Evolutionary conservation across 495 filamentous ascomycete genomes (phyloP).

Genomic region (Bombardia bombarda): DNA sequence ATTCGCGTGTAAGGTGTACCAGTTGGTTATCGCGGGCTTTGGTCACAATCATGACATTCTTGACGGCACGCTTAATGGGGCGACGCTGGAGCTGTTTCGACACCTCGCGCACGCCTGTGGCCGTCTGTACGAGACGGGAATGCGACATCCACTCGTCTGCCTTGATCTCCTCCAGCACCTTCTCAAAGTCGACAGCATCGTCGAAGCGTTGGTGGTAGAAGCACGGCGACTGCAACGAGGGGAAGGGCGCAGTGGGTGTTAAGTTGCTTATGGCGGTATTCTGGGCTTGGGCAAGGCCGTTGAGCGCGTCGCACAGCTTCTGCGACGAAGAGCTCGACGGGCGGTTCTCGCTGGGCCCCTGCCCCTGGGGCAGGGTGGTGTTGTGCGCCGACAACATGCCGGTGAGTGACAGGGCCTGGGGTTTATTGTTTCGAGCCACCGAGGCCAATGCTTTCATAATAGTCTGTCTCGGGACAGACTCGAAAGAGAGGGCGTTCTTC

Average conservation of each 20-base stretch:
- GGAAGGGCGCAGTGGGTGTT: conserved; percentile 55
- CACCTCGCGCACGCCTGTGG: conserved; percentile 87
- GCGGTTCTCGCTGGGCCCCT: conserved; percentile 31
- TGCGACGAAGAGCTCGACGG: conserved; percentile 46
- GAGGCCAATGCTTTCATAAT: conserved; percentile 85
- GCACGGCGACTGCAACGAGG: conserved; percentile 77
- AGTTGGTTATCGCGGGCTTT: conserved; percentile 90
- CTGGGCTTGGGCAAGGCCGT: conserved; percentile 45
- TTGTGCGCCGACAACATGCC: conserved; percentile 40
- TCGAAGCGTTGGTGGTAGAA: conserved; percentile 97
- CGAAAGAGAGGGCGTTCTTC: conserved; percentile 57
- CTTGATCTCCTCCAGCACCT: conserved; percentile 87
- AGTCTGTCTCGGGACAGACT: conserved; percentile 73
- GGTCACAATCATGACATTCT: conserved; percentile 92
- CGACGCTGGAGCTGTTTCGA: conserved; percentile 85
- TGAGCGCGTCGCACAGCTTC: conserved; percentile 57
- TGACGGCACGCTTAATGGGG: conserved; percentile 79
- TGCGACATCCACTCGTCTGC: conserved; percentile 88
- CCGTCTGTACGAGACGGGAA: conserved; percentile 87
- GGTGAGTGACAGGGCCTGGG: conserved; percentile 46
- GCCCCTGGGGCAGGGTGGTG: conserved; percentile 23
- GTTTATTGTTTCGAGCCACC: conserved; percentile 53
- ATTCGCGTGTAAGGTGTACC: conserved; percentile 74
- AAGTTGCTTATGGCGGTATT: conserved; percentile 25
- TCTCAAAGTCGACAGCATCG: conserved; percentile 89